phyloP scores from a whole-genome alignment of 805 yeast species.

The Wickerhamiella galacta region DNA sequence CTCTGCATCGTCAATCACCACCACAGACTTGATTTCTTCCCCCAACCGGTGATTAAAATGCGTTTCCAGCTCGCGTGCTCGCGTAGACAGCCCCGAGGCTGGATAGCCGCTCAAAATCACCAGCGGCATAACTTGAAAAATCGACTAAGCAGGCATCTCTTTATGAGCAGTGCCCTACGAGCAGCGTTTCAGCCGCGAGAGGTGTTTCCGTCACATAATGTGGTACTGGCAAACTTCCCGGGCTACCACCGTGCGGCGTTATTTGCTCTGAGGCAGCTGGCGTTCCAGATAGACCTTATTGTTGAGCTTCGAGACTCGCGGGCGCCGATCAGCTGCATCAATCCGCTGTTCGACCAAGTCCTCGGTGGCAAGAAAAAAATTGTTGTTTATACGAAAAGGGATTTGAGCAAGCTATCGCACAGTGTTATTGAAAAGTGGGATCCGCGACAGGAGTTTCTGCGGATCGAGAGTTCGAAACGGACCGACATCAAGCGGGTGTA shows the following conservation, averaged over 20 bases:
- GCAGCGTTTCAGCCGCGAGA: constrained; percentile 44
- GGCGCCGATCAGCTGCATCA: constrained; percentile 75
- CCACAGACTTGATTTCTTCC: constrained; percentile 38
- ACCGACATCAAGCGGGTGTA: constrained; percentile 36
- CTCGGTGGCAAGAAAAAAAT: constrained; percentile 37
- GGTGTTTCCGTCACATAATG: constrained; percentile 55
- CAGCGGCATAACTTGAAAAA: constrained; percentile 59
- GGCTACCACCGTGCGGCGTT: constrained; percentile 77
- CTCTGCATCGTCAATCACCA: constrained; percentile 60
- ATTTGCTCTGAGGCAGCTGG: constrained; percentile 42
- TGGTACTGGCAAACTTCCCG: constrained; percentile 62
- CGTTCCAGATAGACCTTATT: constrained; percentile 68
- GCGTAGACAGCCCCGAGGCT: constrained; percentile 62
- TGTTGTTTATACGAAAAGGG: constrained; percentile 67
- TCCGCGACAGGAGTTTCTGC: constrained; percentile 29
- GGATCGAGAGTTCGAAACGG: constrained; percentile 40
- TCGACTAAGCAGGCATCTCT: not conserved
- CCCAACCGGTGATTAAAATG: constrained; percentile 33
- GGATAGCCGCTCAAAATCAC: constrained; percentile 76
- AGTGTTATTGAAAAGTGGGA: constrained; percentile 34
- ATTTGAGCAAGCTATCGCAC: constrained; percentile 33
- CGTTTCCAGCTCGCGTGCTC: constrained; percentile 40
- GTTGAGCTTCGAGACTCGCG: constrained; percentile 78
- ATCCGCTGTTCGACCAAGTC: constrained; percentile 56
- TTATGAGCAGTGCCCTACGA: not conserved